phyloP scores from a whole-genome alignment of 2,329 filamentous ascomycete species.

The Stylonectria norvegica region DNA sequence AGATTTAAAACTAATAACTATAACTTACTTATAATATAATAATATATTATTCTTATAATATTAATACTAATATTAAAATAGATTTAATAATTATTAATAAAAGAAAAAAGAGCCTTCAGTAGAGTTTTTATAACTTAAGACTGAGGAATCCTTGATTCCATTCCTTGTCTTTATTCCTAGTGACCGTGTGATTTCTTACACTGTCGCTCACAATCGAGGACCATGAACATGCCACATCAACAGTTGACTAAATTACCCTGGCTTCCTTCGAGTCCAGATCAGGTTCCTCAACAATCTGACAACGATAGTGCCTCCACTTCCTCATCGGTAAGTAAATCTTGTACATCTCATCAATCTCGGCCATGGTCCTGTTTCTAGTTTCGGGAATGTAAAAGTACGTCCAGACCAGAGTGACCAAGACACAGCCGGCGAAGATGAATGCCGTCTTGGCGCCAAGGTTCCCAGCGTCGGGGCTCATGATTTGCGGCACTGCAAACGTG shows the following conservation, averaged over 20 bases:
- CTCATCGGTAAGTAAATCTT: background rate
- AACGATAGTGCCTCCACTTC: background rate
- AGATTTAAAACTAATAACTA: no score
- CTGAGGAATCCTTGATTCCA: no score
- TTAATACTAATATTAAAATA: no score
- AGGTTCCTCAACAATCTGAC: background rate
- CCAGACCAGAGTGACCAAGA: constrained; percentile 1
- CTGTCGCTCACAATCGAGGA: no score
- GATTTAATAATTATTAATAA: no score
- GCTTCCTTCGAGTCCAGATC: background rate
- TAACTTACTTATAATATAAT: no score
- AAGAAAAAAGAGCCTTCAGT: no score
- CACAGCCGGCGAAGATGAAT: constrained; percentile 1
- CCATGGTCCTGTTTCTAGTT: background rate
- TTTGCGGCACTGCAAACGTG: constrained; percentile 1
- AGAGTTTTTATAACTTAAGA: no score
- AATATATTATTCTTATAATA: no score
- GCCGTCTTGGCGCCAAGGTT: background rate
- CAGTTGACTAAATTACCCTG: background rate
- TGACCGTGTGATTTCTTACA: no score
- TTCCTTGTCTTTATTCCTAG: no score
- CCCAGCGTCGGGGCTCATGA: background rate
- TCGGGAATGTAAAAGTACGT: constrained; percentile 1
- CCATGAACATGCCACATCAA: no score
- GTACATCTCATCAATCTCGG: background rate